Percentiles rank a stretch among this genome's conserved stretches.
phyloP scores from a whole-genome alignment of 805 yeast species.

The Wickerhamiella bombiphila region DNA sequence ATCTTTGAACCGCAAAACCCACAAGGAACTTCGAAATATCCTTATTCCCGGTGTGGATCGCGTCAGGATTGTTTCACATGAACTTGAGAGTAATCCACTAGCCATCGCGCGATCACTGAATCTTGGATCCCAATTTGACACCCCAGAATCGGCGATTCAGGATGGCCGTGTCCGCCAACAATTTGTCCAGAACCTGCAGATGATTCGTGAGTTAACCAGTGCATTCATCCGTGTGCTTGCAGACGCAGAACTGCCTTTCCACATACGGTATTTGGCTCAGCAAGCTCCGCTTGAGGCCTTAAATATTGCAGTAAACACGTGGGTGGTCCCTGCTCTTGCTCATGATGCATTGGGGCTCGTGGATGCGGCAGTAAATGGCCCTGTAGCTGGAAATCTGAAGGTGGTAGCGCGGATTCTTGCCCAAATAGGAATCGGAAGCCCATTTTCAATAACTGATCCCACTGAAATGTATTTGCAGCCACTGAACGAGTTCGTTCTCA shows the following conservation, averaged over 20 bases:
- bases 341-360: constrained; percentile 37
- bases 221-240: constrained; percentile 43
- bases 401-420: constrained; percentile 44
- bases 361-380: constrained; percentile 24
- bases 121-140: constrained; percentile 23
- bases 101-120: constrained; percentile 20
- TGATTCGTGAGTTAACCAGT: constrained; percentile 54
- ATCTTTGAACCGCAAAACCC: constrained; percentile 7
- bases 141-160: constrained; percentile 61
- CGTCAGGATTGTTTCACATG: constrained; percentile 26
- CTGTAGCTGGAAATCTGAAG: constrained; percentile 36
- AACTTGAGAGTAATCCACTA: constrained; percentile 71
- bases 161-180: constrained; percentile 55
- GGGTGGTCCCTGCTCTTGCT: constrained; percentile 25
- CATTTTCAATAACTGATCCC: constrained; percentile 28
- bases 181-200: constrained; percentile 62
- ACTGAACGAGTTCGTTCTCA: constrained; percentile 52
- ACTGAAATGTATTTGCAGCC: constrained; percentile 59
- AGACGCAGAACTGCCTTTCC: constrained; percentile 38
- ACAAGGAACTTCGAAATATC: constrained; percentile 22
- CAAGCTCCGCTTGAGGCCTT: constrained; percentile 22
- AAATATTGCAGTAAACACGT: constrained; percentile 23
- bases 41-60: constrained; percentile 25
- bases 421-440: constrained; percentile 53
- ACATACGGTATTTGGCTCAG: constrained; percentile 41